These are phyloP conservation scores for Zancudomyces culisetae DNA, from an alignment of 371 early-diverging fungal species.

Conservation along the genomic window DNA sequence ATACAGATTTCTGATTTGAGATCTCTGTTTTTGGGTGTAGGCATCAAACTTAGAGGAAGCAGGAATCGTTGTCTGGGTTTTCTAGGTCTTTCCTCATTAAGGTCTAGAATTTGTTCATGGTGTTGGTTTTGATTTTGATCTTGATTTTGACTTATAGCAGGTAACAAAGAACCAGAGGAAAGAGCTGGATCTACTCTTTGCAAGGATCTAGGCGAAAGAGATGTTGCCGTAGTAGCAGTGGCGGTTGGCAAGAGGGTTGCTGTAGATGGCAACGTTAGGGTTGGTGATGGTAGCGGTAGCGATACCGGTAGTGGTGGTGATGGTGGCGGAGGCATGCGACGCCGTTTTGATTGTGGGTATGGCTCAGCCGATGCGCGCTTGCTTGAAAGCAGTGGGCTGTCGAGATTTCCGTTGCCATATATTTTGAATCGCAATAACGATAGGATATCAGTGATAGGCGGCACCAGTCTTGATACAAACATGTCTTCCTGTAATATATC, in stretches of 20 bases:
- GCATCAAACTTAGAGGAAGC: slow-evolving; percentile 1
- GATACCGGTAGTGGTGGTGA: not conserved
- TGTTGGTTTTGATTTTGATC: not conserved
- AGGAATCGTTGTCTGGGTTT: slow-evolving; percentile 18
- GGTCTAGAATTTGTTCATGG: not conserved
- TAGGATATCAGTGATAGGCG: not conserved
- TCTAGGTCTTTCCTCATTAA: slow-evolving; percentile 18
- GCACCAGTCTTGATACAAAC: not conserved
- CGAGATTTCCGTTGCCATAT: not conserved
- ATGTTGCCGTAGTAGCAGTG: not conserved
- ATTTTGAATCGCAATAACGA: not conserved
- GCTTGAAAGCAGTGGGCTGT: no score
- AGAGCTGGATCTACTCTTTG: no score
- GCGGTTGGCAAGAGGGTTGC: not conserved
- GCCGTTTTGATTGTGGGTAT: not conserved
- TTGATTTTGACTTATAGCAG: not conserved
- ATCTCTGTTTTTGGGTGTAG: slow-evolving; percentile 9
- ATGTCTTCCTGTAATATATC: not conserved
- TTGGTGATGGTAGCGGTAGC: not conserved
- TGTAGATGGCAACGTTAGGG: not conserved
- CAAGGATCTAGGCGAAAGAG: no score
- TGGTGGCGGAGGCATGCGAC: not conserved
- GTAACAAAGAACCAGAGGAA: no score
- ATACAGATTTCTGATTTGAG: slow-evolving; percentile 24
- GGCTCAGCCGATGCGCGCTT: not conserved